Evolutionary conservation across 2,329 filamentous ascomycete species (phyloP), one percentile per base, ranked within the genome.

Genomic region (Epichloe gansuensis): DNA sequence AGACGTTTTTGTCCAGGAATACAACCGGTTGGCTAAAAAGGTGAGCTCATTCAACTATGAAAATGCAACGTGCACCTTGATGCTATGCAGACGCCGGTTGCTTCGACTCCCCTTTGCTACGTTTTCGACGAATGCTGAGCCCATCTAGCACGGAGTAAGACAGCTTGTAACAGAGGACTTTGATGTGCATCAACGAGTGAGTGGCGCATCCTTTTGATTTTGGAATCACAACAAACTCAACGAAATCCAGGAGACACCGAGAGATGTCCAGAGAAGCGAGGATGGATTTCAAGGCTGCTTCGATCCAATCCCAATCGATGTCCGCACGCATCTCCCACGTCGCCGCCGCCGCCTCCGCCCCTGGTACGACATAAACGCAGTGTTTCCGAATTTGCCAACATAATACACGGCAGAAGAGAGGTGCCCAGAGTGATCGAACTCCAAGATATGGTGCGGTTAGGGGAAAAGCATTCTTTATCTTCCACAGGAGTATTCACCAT

Each of bases 381-480:
- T 56, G 71, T 81, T 54, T 78, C 78, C 51, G 78, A 82, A 56
- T 60, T 80, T 31, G 75, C 77, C 8, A 59, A 75, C 35, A 69
- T 79, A 11, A 66, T 74, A 12, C 66, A 71, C 13, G 61, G 63
- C 44, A 67, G 65, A 42, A 74, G 69, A 50, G 75, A 77, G 46
- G 66, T 64, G 5, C 62, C 78, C 23, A 77, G 73, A 59, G 69
- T 71, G 44, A 69, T 77, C 56, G 74, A 76, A 50, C 65, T 86
- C 0, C 72, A 77, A 52, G 74, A 76, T n/a, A 73, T 86, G 58
- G 75, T 85, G 17, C 74, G 80, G 11, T 64, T 85, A 34, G 57
- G 82, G 83, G 39, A 80, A 79, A 62, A 83, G 80, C 61, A 66
- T 78, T 34, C 67, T 86, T 47, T 78, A 81, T 58, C 68, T 86